Evolutionary conservation across 2,329 filamentous ascomycete species (phyloP), one percentile per base, ranked within the genome.

Genomic region (Periconia sp.): DNA sequence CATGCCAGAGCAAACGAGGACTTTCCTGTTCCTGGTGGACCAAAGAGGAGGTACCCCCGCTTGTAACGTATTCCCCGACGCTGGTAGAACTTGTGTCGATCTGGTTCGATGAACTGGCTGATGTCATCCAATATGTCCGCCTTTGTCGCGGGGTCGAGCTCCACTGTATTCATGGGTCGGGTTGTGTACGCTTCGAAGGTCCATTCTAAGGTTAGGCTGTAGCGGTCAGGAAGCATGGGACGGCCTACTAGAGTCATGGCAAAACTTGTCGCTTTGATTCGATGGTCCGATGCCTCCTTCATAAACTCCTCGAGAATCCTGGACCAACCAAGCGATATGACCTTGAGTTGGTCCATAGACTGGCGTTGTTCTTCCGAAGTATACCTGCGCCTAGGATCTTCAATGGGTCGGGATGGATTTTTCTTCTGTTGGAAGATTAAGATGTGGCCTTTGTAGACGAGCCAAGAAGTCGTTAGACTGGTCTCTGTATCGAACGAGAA

Each of bases 1-100:
- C 97, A 77, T 0, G 92, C 91, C 72, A 95, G 90, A 57, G 96
- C 95, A 60, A 96, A 96, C 0, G 89, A 94, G 51, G 88, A 95
- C 77, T 94, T 96, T 23, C 90, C 93, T 43, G 88, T 94, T 0
- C 91, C 91, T 0, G 91, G 91, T 2, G 91, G 90, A 0, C 91
- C 91, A 64, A 92, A 89, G 0, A 96, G 80, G 1, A 96, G 81
- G 66, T 95, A 95, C 0, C 91, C 91, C 45, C 91, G 80, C n/a
- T 91, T 84, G 65, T 96, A 96, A 0, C 91, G 92, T 53, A 96
- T 94, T 1, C 91, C 91, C 15, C 91, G 86, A 64, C 94, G 89
- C 45, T 90, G 83, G 67, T 96, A 96, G 91, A 91, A 96, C 59
- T 87, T 83, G 51, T 18, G 19, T 11, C 50, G 18, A 2, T n/a